Conservation (phyloP, 2,329 filamentous ascomycete species). For the Diaporthe velutina region DNA sequence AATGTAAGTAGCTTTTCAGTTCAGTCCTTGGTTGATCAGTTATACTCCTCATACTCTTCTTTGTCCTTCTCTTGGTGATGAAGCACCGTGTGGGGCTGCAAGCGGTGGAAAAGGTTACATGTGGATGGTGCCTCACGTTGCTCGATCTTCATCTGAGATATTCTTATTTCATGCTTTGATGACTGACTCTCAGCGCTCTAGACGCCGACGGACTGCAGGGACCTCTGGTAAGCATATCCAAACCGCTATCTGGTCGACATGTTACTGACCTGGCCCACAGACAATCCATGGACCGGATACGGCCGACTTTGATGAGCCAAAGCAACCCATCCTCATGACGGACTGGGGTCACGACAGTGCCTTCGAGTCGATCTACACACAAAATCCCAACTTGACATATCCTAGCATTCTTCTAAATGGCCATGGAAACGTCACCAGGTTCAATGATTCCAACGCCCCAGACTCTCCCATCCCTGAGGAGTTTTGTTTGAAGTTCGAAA, state of each 20-base stretch:
- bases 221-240: conserved; percentile 59
- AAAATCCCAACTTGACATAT: conserved; percentile 4
- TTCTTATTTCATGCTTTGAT: not conserved
- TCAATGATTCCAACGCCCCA: not conserved
- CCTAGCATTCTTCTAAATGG: conserved; percentile 35
- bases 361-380: conserved; percentile 24
- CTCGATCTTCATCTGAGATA: not conserved
- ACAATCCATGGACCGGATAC: conserved; percentile 41
- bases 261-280: conserved; percentile 7
- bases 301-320: conserved; percentile 38
- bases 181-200: not conserved
- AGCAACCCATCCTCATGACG: conserved; percentile 39
- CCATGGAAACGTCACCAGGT: conserved; percentile 34
- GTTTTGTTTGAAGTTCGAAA: conserved; percentile 22
- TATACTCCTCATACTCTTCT: no score
- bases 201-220: conserved; percentile 74
- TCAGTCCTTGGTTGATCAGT: not conserved
- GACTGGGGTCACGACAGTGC: conserved; percentile 39
- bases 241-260: accelerated
- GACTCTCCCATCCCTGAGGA: conserved; percentile 28
- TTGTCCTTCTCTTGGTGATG: not conserved
- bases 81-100: not conserved
- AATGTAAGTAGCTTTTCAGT: conserved; percentile 49
- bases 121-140: not conserved
- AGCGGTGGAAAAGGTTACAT: not conserved